Evolutionary conservation across 2,329 filamentous ascomycete species (phyloP).

Genomic region (Aspergillus sp.): DNA sequence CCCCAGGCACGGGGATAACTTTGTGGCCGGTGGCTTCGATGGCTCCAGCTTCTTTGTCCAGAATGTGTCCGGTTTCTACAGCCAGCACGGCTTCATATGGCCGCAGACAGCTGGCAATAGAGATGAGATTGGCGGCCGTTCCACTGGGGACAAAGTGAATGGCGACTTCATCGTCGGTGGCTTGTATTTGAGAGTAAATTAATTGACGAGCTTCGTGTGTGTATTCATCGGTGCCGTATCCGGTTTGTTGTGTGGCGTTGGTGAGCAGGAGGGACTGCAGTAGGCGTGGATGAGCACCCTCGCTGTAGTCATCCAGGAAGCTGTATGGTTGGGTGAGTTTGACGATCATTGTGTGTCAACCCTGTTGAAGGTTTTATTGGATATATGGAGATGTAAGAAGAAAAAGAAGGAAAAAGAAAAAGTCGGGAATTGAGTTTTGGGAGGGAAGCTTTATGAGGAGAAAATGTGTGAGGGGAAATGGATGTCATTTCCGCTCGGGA

Average conservation of each 20-base stretch:
- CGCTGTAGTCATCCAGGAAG: conserved; percentile 56
- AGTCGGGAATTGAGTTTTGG: not conserved
- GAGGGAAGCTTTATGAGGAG: not conserved
- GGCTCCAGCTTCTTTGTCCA: conserved; percentile 53
- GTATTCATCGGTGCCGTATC: conserved; percentile 53
- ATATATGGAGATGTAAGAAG: not conserved
- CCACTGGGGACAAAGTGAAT: conserved; percentile 57
- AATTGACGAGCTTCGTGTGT: conserved; percentile 45
- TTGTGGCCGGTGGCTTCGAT: conserved; percentile 57
- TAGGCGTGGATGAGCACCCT: conserved; percentile 54
- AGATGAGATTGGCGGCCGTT: conserved; percentile 56
- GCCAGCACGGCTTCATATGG: conserved; percentile 57
- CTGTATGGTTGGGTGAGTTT: conserved; percentile 40
- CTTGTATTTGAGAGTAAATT: conserved; percentile 40
- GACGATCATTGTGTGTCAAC: conserved; percentile 10
- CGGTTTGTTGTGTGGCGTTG: conserved; percentile 50
- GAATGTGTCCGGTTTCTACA: conserved; percentile 53
- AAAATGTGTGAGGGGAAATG: not conserved
- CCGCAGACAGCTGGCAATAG: conserved; percentile 54
- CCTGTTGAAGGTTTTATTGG: not conserved
- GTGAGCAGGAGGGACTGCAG: conserved; percentile 50
- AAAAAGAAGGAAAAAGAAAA: not conserved
- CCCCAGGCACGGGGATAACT: conserved; percentile 51
- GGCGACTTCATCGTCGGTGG: conserved; percentile 44
- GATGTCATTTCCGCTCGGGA: not conserved